A percentile compares a stretch with the other conserved stretches of the same genome.
These are phyloP conservation scores for Sorghum bicolor DNA, from an alignment of 176 grass and related monocot genomes.

Conservation along the genomic window DNA sequence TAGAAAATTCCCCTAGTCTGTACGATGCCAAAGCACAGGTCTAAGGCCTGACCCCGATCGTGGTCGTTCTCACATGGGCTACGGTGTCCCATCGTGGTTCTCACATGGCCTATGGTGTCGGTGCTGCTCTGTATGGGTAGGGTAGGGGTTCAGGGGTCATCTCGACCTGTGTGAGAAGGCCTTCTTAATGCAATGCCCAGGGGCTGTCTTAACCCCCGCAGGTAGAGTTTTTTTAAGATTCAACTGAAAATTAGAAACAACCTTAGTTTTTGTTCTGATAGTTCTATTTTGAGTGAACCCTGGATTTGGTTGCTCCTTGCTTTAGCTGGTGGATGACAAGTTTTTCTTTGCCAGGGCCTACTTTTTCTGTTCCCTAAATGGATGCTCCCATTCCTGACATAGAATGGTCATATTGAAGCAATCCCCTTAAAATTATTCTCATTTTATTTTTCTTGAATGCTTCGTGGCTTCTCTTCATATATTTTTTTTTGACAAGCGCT, in stretches of 20 bases:
- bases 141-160: background rate
- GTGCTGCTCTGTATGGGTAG: background rate
- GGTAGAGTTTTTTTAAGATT: too few relatives aligned
- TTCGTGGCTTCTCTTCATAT: background rate
- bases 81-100: background rate
- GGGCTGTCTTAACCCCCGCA: too few relatives aligned
- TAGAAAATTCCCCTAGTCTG: background rate
- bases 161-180: background rate
- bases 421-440: background rate
- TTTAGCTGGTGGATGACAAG: background rate
- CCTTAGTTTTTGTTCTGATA: background rate
- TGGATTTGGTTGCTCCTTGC: background rate
- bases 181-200: too few relatives aligned
- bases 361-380: background rate
- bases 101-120: background rate
- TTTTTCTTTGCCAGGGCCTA: background rate
- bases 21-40: background rate
- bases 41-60: background rate
- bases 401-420: background rate
- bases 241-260: background rate
- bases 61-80: background rate
- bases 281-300: background rate
- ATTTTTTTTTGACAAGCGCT: too few relatives aligned
- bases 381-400: background rate
- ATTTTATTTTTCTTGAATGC: background rate